A percentile compares a stretch with the other conserved stretches of the same genome.
Evolutionary conservation across 371 early-diverging fungal species (phyloP).

Genomic region (Nematocida displodere): DNA sequence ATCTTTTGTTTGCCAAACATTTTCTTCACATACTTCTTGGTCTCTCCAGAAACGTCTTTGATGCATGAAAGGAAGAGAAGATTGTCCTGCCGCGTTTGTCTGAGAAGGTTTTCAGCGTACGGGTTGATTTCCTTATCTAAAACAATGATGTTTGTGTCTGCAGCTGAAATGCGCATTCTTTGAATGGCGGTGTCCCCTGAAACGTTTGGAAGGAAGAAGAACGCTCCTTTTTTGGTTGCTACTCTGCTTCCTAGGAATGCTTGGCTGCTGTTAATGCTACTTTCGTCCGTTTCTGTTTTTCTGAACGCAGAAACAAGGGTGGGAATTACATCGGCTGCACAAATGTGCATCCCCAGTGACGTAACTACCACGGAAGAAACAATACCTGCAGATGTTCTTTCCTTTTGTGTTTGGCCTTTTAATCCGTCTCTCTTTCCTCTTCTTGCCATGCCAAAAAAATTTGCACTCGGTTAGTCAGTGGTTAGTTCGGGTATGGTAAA

Average conservation of each 20-base stretch:
- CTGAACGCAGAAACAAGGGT: conserved; percentile 8
- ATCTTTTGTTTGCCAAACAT: conserved; percentile 56
- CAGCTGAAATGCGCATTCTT: not conserved
- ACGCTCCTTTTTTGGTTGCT: not conserved
- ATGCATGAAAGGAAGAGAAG: conserved; percentile 47
- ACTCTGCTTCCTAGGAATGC: conserved; percentile 4
- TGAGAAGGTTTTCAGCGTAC: conserved; percentile 1
- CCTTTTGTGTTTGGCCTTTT: not conserved
- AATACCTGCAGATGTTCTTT: conserved; percentile 15
- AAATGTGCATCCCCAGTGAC: not conserved
- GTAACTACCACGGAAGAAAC: conserved; percentile 36
- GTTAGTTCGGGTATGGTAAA: not conserved
- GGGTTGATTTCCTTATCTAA: conserved; percentile 21
- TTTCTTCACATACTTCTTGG: conserved; percentile 42
- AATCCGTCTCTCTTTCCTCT: not conserved
- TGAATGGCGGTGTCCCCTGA: not conserved
- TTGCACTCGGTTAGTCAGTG: not conserved
- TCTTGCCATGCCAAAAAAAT: not conserved
- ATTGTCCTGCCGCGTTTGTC: conserved; percentile 46
- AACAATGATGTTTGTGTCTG: conserved; percentile 56
- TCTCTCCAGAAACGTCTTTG: not conserved
- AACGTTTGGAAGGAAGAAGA: conserved; percentile 16
- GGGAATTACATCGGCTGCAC: conserved; percentile 24
- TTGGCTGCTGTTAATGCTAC: not conserved
- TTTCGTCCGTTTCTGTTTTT: not conserved